Percentiles rank a stretch among this genome's conserved stretches.
phyloP scores from a whole-genome alignment of 2,329 filamentous ascomycete genomes.

The Pyrenochaeta sp. region DNA sequence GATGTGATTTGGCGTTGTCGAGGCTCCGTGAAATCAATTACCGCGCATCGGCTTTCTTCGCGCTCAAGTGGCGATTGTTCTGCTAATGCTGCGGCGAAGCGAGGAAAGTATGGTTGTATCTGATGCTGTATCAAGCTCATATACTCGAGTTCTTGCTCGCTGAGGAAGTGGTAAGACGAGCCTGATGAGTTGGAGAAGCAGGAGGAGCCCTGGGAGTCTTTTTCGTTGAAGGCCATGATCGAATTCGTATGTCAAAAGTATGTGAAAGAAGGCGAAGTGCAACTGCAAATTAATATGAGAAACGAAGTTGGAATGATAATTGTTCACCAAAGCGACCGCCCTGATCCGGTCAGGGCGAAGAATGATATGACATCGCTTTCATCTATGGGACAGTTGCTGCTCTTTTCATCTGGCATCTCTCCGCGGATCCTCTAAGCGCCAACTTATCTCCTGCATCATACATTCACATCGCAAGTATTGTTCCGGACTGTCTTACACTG shows the following conservation, averaged over 20 bases:
- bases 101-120: conserved; percentile 9
- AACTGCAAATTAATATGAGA: not conserved
- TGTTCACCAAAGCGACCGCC: no score
- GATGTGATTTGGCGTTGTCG: not conserved
- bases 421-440: not conserved
- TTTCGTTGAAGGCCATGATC: not conserved
- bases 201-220: not conserved
- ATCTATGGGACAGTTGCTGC: not conserved
- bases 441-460: not conserved
- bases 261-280: not conserved
- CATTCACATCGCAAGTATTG: not conserved
- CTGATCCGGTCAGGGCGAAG: no score
- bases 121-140: conserved; percentile 14
- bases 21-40: conserved; percentile 4
- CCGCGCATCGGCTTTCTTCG: conserved; percentile 10
- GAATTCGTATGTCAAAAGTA: not conserved
- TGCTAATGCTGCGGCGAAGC: conserved; percentile 8
- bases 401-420: not conserved
- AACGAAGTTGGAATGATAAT: no score
- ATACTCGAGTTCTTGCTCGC: conserved; percentile 12
- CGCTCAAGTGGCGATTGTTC: conserved; percentile 7
- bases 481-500: not conserved
- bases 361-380: not conserved
- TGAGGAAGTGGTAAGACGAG: conserved; percentile 6
- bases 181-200: not conserved